A percentile compares a stretch with the other conserved stretches of the same genome.
Evolutionary conservation across 352 stramenopile genomes (phyloP).

Genomic region (Phytopythium ostracodes): DNA sequence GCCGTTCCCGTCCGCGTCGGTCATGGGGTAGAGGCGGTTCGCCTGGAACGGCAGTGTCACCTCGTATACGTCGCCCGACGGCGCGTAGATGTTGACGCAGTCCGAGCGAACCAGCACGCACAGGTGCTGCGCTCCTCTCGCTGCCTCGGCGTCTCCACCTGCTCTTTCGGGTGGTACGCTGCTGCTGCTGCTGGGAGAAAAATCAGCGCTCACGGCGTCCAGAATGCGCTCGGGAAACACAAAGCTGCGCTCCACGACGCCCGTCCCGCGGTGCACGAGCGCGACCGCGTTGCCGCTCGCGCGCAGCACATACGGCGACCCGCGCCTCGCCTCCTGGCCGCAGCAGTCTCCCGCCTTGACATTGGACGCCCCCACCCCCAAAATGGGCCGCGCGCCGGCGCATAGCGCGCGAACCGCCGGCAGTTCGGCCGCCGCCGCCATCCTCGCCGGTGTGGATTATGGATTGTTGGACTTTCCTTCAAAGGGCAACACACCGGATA

Average conservation of each 20-base stretch:
- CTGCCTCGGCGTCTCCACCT: background rate
- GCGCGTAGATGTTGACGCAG: slow-evolving; percentile 63
- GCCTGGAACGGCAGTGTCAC: slow-evolving; percentile 72
- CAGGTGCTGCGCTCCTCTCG: slow-evolving; percentile 20
- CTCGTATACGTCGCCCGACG: slow-evolving; percentile 63
- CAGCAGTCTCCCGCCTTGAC: background rate
- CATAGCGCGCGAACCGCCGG: slow-evolving; percentile 3
- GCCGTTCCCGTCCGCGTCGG: slow-evolving; percentile 3
- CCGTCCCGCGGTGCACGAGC: slow-evolving; percentile 44
- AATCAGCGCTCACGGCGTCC: slow-evolving; percentile 48
- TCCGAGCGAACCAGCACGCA: slow-evolving; percentile 68
- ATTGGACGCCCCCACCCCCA: background rate
- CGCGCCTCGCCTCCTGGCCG: slow-evolving; percentile 15
- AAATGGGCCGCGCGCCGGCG: background rate
- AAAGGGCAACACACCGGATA: background rate
- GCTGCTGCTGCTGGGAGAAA: slow-evolving; percentile 15
- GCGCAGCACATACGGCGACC: slow-evolving; percentile 34
- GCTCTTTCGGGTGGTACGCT: background rate
- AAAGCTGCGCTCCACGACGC: slow-evolving; percentile 60
- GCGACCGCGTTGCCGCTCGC: slow-evolving; percentile 41
- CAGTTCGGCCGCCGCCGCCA: background rate
- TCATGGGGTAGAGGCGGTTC: slow-evolving; percentile 45
- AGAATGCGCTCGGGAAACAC: slow-evolving; percentile 53
- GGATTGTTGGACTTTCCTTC: background rate
- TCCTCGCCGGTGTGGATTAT: background rate